Evolutionary conservation across 1,139 yeast genomes (phyloP).

Genomic region (Zygosaccharomyces pseudobailii): DNA sequence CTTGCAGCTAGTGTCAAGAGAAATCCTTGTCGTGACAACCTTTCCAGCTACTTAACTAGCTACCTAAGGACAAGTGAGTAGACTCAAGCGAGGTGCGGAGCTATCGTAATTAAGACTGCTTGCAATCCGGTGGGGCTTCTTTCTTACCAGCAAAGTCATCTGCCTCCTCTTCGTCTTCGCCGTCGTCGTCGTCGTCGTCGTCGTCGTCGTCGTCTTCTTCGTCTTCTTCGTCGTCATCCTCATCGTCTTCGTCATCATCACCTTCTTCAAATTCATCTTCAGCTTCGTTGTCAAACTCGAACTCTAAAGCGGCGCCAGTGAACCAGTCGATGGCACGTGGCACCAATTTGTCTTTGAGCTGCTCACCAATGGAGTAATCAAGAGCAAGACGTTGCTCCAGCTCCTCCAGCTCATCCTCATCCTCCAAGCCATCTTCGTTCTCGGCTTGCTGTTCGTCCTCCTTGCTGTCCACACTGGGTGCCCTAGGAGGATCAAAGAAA

Average conservation of each 20-base stretch:
- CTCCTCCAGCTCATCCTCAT: constrained; percentile 65
- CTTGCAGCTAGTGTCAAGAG: not conserved
- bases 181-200: constrained; percentile 30
- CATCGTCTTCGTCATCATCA: constrained; percentile 52
- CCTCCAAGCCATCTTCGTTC: constrained; percentile 44
- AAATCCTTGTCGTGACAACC: not conserved
- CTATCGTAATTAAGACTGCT: constrained; percentile 45
- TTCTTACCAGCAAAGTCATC: constrained; percentile 39
- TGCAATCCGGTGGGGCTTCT: constrained; percentile 83
- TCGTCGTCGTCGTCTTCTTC: constrained; percentile 36
- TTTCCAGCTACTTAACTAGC: not conserved
- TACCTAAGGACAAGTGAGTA: not conserved
- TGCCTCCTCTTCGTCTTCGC: constrained; percentile 32
- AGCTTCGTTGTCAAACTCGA: constrained; percentile 43
- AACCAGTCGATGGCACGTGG: constrained; percentile 98
- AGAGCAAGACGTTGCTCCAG: constrained; percentile 81
- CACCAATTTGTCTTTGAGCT: constrained; percentile 88
- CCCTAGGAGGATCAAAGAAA: constrained; percentile 90
- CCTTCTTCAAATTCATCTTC: constrained; percentile 58
- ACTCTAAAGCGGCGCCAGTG: constrained; percentile 88
- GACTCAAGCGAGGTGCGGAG: not conserved
- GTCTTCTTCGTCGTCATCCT: constrained; percentile 42
- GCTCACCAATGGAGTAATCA: constrained; percentile 96
- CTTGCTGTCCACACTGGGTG: constrained; percentile 52
- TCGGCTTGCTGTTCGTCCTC: constrained; percentile 40